phyloP scores from a whole-genome alignment of 345 rosid species.

The Brassica rapa region DNA sequence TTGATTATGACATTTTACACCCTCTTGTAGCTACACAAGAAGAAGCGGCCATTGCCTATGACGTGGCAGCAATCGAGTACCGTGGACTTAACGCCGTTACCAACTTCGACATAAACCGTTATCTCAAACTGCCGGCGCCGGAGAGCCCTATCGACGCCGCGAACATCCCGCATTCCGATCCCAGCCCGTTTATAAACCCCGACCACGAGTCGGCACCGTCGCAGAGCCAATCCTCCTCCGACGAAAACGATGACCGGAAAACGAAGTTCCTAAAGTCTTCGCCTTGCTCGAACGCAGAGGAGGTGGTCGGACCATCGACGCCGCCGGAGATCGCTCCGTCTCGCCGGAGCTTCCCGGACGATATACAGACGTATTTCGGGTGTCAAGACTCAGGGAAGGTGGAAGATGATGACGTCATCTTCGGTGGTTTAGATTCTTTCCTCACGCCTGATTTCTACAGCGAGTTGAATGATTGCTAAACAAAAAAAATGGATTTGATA shows the following conservation, averaged over 20 bases:
- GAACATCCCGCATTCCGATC: conserved; percentile 7
- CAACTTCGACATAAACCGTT: conserved; percentile 89
- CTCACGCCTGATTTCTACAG: conserved; percentile 59
- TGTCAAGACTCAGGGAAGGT: conserved; percentile 60
- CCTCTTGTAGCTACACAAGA: conserved; percentile 80
- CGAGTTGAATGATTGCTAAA: conserved; percentile 46
- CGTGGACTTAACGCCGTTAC: conserved; percentile 94
- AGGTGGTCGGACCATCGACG: conserved; percentile 58
- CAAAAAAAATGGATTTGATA: conserved; percentile 4
- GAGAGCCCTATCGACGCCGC: conserved; percentile 14
- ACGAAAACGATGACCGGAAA: conserved; percentile 35
- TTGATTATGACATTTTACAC: conserved; percentile 19
- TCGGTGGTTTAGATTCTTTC: conserved; percentile 68
- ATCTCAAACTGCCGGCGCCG: conserved; percentile 34
- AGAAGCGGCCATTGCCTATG: conserved; percentile 93
- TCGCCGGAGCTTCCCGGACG: conserved; percentile 70
- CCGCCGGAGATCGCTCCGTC: conserved; percentile 43
- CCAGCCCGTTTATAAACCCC: conserved; percentile 11
- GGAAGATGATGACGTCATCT: conserved; percentile 60
- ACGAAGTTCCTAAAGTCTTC: conserved; percentile 24
- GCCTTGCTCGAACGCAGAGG: conserved; percentile 55
- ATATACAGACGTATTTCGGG: conserved; percentile 70
- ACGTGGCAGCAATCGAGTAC: conserved; percentile 90
- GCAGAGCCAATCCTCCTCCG: conserved; percentile 37
- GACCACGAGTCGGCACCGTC: conserved; percentile 15